Conservation (phyloP, 257 asterid genomes). For the Schizonepeta tenuifolia region DNA sequence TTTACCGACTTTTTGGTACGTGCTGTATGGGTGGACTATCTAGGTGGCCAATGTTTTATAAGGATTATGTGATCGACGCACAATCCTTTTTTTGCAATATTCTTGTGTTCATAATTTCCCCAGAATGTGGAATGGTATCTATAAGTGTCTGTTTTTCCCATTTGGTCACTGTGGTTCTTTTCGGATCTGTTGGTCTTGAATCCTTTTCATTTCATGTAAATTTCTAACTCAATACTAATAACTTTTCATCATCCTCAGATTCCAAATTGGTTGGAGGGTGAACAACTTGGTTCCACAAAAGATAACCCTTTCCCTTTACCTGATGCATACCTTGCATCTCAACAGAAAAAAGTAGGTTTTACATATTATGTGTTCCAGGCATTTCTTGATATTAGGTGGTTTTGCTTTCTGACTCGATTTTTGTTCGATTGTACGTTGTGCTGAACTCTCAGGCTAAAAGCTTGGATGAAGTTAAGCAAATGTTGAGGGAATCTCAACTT, state of each 20-base stretch:
- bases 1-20: slow-evolving; percentile 76
- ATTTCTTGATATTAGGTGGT: not conserved
- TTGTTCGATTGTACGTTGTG: slow-evolving; percentile 18
- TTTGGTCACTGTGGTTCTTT: slow-evolving; percentile 11
- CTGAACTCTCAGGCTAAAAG: slow-evolving; percentile 59
- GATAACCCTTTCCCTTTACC: slow-evolving; percentile 87
- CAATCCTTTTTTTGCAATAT: slow-evolving; percentile 3
- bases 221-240: slow-evolving; percentile 22
- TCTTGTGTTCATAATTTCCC: slow-evolving; percentile 3
- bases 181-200: slow-evolving; percentile 2
- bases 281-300: slow-evolving; percentile 69
- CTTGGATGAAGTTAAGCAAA: slow-evolving; percentile 73
- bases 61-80: slow-evolving; percentile 1
- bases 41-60: slow-evolving; percentile 9
- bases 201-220: slow-evolving; percentile 14
- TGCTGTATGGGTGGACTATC: slow-evolving; percentile 15
- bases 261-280: slow-evolving; percentile 82
- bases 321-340: slow-evolving; percentile 76
- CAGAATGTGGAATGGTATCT: not conserved
- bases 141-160: not conserved
- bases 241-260: slow-evolving; percentile 49
- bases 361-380: not conserved
- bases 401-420: slow-evolving; percentile 2
- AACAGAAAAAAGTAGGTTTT: slow-evolving; percentile 75
- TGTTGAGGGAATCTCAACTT: slow-evolving; percentile 78